Base-by-base conservation (phyloP, 75 land plant genomes). In the Cryptomeria japonica region DNA sequence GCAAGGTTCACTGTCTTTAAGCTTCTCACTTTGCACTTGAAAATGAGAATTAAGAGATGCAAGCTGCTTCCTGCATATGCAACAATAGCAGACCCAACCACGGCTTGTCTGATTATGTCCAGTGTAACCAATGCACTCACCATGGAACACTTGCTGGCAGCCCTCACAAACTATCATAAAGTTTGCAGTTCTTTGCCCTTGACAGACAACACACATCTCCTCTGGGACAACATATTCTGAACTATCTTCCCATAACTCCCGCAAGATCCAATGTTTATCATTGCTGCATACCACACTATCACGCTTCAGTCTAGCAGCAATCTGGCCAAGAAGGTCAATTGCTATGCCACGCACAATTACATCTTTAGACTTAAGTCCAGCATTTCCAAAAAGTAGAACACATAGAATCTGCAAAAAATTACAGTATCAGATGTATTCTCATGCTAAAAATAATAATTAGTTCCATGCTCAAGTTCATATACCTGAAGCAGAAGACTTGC, bases 221-320 rank as follows among this genome's bases (percentile, higher is more conserved):
- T 88, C 85, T 14, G 64, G 75, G 53, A 49, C 86, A 84, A 16
- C 56, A 55, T 86, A 88, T 36, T 85, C 86, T 32, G 68, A 51
- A 55, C 36, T 41, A 31, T 87, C 73, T 76, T 15, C 41, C 31
- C 36, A 86, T 64, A 91, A 47, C 88, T 93, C 99, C 86, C 93
- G 90, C 41, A 93, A 70, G 73, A 97, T 95, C 99, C 99, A 97
- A 55, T 93, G 93, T 25, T 78, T 93, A 22, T 96, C 96, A 70
- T 86, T 90, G n/a, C 87, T 91, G 89, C 90, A 95, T 53, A 87
- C 80, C 12, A 92, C 93, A 70, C 97, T 89, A 90, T 98, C 99
- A 85, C 92, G 94, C 87, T 97, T 98, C 80, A 98, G 86, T 80
- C 97, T 97, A 83, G 99, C 96, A 87, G 99, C 99, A 85, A 98